phyloP scores from a whole-genome alignment of 2,329 filamentous ascomycete genomes.

The Phyllosticta capitalensis region DNA sequence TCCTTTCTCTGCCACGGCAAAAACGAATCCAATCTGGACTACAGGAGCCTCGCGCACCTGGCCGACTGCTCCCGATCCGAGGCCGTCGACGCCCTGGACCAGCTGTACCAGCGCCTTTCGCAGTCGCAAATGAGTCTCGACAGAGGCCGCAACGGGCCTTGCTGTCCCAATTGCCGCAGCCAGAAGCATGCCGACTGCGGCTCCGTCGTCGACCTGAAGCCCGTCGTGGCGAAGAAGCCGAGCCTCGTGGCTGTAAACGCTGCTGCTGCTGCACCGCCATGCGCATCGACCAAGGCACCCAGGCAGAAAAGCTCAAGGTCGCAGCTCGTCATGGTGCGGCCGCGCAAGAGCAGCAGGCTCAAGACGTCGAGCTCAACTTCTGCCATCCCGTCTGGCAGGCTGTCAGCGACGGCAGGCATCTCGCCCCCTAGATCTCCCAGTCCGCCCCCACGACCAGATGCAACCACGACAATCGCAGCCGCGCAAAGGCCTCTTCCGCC shows the following conservation, averaged over 20 bases:
- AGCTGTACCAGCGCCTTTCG: slow-evolving; percentile 31
- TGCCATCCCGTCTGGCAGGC: slow-evolving; percentile 2
- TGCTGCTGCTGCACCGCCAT: background rate
- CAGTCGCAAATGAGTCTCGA: slow-evolving; percentile 27
- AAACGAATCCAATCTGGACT: slow-evolving; percentile 30
- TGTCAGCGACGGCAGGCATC: background rate
- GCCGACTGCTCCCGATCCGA: slow-evolving; percentile 38
- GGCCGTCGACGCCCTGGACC: slow-evolving; percentile 32
- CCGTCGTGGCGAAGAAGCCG: background rate
- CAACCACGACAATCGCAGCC: background rate
- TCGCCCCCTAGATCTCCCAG: slow-evolving; percentile 1
- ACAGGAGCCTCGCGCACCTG: slow-evolving; percentile 34
- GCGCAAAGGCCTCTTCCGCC: background rate
- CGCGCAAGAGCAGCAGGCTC: slow-evolving; percentile 19
- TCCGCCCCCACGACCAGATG: background rate
- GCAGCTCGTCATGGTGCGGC: slow-evolving; percentile 29
- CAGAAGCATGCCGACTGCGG: slow-evolving; percentile 12
- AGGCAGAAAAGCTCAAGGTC: slow-evolving; percentile 15
- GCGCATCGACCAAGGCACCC: background rate
- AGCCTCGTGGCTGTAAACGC: background rate
- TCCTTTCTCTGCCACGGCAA: slow-evolving; percentile 33
- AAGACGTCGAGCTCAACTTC: background rate
- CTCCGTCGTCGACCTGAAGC: background rate
- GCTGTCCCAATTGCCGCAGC: slow-evolving; percentile 19
- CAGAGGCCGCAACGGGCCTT: slow-evolving; percentile 14